phyloP scores from a whole-genome alignment of 139 green algal species.

The Chlorella vulgaris region DNA sequence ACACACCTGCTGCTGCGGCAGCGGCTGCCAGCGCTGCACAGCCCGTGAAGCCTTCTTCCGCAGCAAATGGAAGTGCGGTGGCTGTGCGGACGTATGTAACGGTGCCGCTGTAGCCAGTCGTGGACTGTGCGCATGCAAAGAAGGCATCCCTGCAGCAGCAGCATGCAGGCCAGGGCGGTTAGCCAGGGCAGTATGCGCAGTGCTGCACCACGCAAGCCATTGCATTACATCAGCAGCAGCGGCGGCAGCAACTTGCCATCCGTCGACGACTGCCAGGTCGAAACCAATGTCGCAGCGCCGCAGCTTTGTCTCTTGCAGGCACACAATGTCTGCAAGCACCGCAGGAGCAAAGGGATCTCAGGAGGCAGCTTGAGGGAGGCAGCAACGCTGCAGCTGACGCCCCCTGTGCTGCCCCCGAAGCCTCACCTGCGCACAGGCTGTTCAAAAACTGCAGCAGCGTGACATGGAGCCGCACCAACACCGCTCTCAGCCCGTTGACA shows the following conservation, averaged over 20 bases:
- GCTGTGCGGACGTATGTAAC: slow-evolving; percentile 60
- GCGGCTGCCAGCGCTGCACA: slow-evolving; percentile 12
- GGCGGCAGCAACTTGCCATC: slow-evolving; percentile 50
- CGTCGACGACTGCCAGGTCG: slow-evolving; percentile 55
- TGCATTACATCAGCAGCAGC: too few species aligned
- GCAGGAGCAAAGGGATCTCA: background rate
- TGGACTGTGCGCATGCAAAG: slow-evolving; percentile 51
- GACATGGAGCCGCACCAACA: background rate
- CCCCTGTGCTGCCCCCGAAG: background rate
- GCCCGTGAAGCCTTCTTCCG: slow-evolving; percentile 59
- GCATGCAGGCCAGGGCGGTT: background rate
- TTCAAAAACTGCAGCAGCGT: slow-evolving; percentile 34
- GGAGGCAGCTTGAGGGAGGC: background rate
- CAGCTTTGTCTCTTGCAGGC: slow-evolving; percentile 74
- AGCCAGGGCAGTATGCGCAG: too few species aligned
- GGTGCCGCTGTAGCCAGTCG: slow-evolving; percentile 62
- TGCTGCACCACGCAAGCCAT: too few species aligned
- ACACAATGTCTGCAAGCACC: slow-evolving; percentile 57
- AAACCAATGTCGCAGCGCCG: slow-evolving; percentile 44
- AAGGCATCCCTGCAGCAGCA: slow-evolving; percentile 61
- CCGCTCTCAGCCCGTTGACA: slow-evolving; percentile 48
- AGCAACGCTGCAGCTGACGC: background rate
- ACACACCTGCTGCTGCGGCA: background rate
- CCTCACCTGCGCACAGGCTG: slow-evolving; percentile 24
- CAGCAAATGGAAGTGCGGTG: slow-evolving; percentile 37